A percentile compares a stretch with the other conserved stretches of the same genome.
These are phyloP conservation scores for Syzygium malaccense DNA, from an alignment of 441 rosid genomes.

Conservation along the genomic window DNA sequence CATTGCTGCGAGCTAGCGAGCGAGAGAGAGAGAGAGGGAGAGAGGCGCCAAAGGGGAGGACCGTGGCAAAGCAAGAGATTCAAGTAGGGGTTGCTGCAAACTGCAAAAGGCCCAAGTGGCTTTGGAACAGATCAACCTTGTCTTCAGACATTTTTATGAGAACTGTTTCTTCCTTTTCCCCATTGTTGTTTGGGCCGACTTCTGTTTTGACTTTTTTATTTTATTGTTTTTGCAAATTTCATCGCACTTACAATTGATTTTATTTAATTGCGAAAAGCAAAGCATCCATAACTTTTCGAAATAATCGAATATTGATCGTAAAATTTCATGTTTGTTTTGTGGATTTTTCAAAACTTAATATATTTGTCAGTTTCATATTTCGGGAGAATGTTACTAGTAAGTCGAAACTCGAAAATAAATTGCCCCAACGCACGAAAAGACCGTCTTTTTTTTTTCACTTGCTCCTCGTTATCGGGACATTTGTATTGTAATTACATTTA, in stretches of 20 bases:
- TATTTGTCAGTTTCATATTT: not conserved
- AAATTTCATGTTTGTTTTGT: not conserved
- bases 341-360: not conserved
- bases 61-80: not conserved
- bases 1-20: not conserved
- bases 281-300: not conserved
- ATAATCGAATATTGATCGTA: fast-evolving
- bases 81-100: not conserved
- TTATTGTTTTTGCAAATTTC: not conserved
- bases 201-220: no score
- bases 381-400: fast-evolving
- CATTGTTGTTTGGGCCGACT: not conserved
- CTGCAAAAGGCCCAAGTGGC: not conserved
- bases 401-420: not conserved
- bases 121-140: fast-evolving
- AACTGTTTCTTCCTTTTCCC: not conserved
- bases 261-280: not conserved
- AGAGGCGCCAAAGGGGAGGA: not conserved
- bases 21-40: not conserved
- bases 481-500: not conserved
- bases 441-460: fast-evolving
- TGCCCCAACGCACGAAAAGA: not conserved
- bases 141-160: not conserved
- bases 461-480: not conserved
- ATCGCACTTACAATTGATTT: not conserved